A percentile compares a stretch with the other conserved stretches of the same genome.
Evolutionary conservation across 306 rosid genomes (phyloP).

Genomic region (Cucurbita maxima): DNA sequence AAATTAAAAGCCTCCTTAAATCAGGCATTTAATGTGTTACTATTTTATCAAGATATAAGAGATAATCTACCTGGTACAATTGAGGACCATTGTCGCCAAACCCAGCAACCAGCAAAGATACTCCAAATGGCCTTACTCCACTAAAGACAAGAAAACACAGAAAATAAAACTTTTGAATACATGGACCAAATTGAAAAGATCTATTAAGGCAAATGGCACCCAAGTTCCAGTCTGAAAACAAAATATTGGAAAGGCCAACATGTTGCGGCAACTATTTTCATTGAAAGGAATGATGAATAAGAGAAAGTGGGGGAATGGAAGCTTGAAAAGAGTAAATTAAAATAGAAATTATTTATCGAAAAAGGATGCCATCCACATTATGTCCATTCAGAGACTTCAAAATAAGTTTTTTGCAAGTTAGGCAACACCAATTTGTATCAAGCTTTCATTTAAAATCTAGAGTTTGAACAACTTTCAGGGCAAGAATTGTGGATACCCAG

Average conservation of each 20-base stretch:
- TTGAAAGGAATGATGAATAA: neutral
- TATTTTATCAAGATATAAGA: neutral
- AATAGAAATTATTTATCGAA: no score
- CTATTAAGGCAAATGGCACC: neutral
- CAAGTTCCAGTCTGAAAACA: neutral
- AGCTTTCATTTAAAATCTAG: neutral
- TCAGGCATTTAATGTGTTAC: neutral
- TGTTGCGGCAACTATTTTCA: neutral
- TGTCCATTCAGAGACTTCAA: conserved; percentile 1
- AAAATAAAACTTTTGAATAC: conserved; percentile 13
- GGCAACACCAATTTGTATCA: neutral
- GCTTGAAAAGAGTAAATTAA: neutral
- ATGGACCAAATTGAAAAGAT: neutral
- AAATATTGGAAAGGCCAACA: neutral
- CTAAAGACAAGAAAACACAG: conserved; percentile 18
- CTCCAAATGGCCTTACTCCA: conserved; percentile 99
- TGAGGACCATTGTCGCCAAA: conserved; percentile 90
- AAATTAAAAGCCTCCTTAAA: neutral
- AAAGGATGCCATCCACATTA: neutral
- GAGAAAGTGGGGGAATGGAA: neutral
- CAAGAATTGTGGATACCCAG: conserved; percentile 46
- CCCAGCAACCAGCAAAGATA: conserved; percentile 83
- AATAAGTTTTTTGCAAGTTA: neutral
- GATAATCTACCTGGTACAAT: conserved; percentile 57
- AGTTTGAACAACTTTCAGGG: neutral